phyloP scores from a whole-genome alignment of 352 stramenopile species.

The Hyphochytrium catenoides region DNA sequence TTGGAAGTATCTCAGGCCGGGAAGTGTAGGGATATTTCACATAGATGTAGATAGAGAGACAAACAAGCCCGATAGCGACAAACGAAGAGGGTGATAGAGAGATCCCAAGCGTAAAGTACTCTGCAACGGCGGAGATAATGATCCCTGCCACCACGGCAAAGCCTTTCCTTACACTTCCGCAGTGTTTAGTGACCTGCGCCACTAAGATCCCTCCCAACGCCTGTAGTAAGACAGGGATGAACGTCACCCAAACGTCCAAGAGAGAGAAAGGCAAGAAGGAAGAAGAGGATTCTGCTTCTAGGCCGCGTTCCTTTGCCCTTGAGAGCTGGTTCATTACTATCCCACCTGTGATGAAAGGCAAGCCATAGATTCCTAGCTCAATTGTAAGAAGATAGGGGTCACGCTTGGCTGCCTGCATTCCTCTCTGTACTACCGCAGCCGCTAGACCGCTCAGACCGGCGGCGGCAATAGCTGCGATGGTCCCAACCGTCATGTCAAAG shows the following conservation, averaged over 20 bases:
- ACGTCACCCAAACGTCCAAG: conserved; percentile 12
- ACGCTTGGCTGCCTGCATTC: conserved; percentile 31
- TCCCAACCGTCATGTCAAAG: conserved; percentile 30
- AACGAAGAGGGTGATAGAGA: conserved; percentile 27
- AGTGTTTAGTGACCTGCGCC: conserved; percentile 56
- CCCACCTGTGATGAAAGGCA: conserved; percentile 17
- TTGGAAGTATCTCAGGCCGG: too few relatives aligned
- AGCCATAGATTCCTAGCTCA: conserved; percentile 31
- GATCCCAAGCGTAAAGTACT: conserved; percentile 37
- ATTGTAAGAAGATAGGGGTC: conserved; percentile 55
- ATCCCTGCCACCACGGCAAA: conserved; percentile 51
- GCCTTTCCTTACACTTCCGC: conserved; percentile 51
- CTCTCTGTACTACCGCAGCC: conserved; percentile 42
- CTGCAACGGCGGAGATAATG: conserved; percentile 37
- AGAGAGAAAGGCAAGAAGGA: not conserved
- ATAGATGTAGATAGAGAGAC: conserved; percentile 32
- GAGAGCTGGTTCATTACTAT: not conserved
- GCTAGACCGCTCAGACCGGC: conserved; percentile 39
- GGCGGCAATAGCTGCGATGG: conserved; percentile 34
- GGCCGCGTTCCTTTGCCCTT: too few relatives aligned
- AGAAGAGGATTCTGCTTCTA: not conserved
- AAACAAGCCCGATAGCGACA: conserved; percentile 28
- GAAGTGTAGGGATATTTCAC: conserved; percentile 42
- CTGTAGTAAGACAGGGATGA: conserved; percentile 37
- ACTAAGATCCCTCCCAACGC: conserved; percentile 36